Evolutionary conservation across 1,284 basidiomycete species (phyloP).

Genomic region (Ustilago trichophora): DNA sequence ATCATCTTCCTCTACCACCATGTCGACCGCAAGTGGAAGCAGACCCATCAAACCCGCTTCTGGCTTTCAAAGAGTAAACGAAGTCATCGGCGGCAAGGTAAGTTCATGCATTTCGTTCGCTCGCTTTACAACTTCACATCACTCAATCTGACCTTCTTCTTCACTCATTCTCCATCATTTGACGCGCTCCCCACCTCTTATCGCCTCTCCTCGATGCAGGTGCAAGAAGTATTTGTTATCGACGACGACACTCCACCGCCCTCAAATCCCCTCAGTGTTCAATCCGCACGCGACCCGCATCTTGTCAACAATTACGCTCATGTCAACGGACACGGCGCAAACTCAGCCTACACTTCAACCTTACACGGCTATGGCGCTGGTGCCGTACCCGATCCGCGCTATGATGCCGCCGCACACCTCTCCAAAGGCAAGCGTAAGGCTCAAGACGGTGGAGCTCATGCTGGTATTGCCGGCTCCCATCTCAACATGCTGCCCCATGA

Average conservation of each 20-base stretch:
- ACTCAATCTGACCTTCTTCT: no score
- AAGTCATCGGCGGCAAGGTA: slow-evolving; percentile 57
- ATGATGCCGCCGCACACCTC: slow-evolving; percentile 16
- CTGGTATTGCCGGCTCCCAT: slow-evolving; percentile 13
- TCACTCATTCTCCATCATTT: no score
- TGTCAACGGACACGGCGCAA: slow-evolving; percentile 29
- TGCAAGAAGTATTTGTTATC: slow-evolving; percentile 54
- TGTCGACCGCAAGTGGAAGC: slow-evolving; percentile 34
- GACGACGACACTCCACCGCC: slow-evolving; percentile 54
- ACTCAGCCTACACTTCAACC: slow-evolving; percentile 19
- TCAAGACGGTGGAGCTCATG: slow-evolving; percentile 17
- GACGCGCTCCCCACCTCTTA: no score
- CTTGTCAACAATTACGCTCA: slow-evolving; percentile 41
- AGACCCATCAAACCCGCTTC: slow-evolving; percentile 23
- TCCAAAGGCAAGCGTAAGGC: slow-evolving; percentile 50
- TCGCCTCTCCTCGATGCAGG: no score
- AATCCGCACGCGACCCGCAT: slow-evolving; percentile 37
- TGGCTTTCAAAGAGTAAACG: slow-evolving; percentile 50
- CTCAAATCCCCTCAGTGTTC: slow-evolving; percentile 43
- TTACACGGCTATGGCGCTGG: slow-evolving; percentile 12
- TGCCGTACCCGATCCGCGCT: slow-evolving; percentile 20
- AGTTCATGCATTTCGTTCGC: slow-evolving; percentile 12
- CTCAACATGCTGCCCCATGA: slow-evolving; percentile 42
- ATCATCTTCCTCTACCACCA: slow-evolving; percentile 9
- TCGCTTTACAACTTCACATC: no score